Base-by-base conservation (phyloP, 352 stramenopile species). In the Globisporangium megalacanthum region DNA sequence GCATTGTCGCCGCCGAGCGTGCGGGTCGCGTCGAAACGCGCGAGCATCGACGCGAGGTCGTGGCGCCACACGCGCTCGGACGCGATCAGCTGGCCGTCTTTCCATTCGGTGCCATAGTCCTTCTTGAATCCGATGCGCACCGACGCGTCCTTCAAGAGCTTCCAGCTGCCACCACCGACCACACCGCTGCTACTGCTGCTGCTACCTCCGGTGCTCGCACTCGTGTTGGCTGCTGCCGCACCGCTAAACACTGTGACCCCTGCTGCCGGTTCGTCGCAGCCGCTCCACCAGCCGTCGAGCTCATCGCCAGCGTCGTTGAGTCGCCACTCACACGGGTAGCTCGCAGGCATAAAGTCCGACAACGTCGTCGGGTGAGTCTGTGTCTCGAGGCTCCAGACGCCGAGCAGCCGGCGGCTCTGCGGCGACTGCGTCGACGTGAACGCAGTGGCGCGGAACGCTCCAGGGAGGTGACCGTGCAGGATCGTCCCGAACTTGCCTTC, bases 101-200 rank as follows among this genome's bases (percentile, higher is more conserved):
- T 78, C 85, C 86, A 95, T 62, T 95, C 86, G 2, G 78, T 94
- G 15, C 84, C 85, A 56, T 95, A 96, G 58, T 96, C 87, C 51
- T 92, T 93, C 70, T 96, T 96, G 68, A 93, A 96, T 8, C 78
- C 86, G 14, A 96, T 59, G 36, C 87, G 87, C 20, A 96, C 83
- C 49, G 94, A 95, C 29, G 74, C 76, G 53, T 96, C 86, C 45
- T 91, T 90, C 42, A 92, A 68, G 4, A 96, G 62, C 51, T 84
- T 82, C 87, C 87, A 96, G 47, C 68, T 70, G 14, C 71, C 72
- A 44, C 70, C 66, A 8, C 35, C 37, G 8, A 15, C 46, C 3
- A 10, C 19, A 19, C 33, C 29, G 9, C 11, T 53, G 4, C 19
- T 49, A 8, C 39, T 56, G 13, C 25, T 53, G n/a, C 25, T 44